phyloP scores from a whole-genome alignment of 129 eudicot species.

The Gnaphalium uliginosum region DNA sequence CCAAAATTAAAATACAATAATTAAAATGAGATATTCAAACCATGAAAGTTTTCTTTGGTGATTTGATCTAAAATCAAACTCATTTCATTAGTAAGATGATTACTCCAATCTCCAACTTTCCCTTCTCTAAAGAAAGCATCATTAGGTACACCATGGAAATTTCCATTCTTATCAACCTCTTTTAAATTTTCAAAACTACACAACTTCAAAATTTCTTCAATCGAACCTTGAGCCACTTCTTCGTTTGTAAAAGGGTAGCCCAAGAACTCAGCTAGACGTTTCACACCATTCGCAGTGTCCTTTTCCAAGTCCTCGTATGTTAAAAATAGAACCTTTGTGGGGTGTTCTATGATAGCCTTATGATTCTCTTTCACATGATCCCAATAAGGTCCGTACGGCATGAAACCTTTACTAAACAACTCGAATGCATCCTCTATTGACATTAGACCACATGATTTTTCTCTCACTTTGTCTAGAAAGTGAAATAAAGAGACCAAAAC shows the following conservation, averaged over 20 bases:
- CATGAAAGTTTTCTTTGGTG: constrained; percentile 29
- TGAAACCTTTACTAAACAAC: constrained; percentile 38
- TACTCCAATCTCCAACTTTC: constrained; percentile 30
- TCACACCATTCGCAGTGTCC: constrained; percentile 25
- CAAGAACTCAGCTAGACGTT: constrained; percentile 44
- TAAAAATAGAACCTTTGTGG: constrained; percentile 32
- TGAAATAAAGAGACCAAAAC: constrained; percentile 49
- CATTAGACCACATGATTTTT: background rate
- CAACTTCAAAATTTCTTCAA: constrained; percentile 8
- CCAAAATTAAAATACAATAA: too few species aligned
- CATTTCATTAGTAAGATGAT: constrained; percentile 26
- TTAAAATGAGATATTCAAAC: constrained; percentile 12
- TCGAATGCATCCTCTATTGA: constrained; percentile 30
- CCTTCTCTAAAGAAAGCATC: constrained; percentile 30
- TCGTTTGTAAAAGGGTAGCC: constrained; percentile 29
- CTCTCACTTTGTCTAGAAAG: constrained; percentile 34
- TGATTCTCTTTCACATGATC: constrained; percentile 42
- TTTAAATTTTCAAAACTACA: constrained; percentile 22
- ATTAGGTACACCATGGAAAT: constrained; percentile 19
- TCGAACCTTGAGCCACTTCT: constrained; percentile 18
- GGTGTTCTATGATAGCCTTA: constrained; percentile 36
- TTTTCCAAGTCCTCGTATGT: constrained; percentile 48
- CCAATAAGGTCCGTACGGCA: constrained; percentile 33
- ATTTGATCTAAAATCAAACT: constrained; percentile 25
- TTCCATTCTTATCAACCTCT: constrained; percentile 23